phyloP scores from a whole-genome alignment of 257 asterid species.

The Henckelia pumila region DNA sequence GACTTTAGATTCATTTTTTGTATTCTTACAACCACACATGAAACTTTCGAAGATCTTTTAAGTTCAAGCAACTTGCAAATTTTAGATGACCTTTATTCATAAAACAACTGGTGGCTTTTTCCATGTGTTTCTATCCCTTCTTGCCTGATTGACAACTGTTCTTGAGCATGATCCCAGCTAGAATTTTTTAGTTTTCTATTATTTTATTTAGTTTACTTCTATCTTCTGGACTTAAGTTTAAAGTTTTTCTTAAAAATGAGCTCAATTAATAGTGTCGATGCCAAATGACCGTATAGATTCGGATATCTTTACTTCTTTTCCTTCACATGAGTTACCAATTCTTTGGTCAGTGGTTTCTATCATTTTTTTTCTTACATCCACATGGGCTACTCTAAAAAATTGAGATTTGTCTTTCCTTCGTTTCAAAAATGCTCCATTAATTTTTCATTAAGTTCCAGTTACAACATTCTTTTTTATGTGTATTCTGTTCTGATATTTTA shows the following conservation, averaged over 20 bases:
- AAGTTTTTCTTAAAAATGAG: constrained; percentile 1
- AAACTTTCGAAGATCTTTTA: neutral
- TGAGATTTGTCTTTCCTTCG: neutral
- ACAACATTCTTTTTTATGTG: neutral
- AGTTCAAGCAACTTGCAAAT: neutral
- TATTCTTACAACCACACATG: neutral
- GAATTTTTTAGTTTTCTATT: neutral
- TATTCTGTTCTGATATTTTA: no score
- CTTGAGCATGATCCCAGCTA: neutral
- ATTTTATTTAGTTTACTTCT: neutral
- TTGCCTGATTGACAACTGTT: neutral
- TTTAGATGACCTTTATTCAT: neutral
- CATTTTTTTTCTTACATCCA: constrained; percentile 9
- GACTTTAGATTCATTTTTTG: neutral
- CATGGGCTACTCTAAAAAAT: neutral
- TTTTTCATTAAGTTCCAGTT: constrained; percentile 2
- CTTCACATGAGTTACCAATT: neutral
- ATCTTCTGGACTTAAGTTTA: neutral
- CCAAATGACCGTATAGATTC: neutral
- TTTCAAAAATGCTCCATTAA: neutral
- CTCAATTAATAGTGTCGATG: neutral
- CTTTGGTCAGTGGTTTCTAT: constrained; percentile 5
- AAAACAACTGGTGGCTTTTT: neutral
- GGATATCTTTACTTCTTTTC: neutral
- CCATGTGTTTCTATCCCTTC: neutral